phyloP scores from a whole-genome alignment of 306 rosid species.

The Trifolium fragiferum region DNA sequence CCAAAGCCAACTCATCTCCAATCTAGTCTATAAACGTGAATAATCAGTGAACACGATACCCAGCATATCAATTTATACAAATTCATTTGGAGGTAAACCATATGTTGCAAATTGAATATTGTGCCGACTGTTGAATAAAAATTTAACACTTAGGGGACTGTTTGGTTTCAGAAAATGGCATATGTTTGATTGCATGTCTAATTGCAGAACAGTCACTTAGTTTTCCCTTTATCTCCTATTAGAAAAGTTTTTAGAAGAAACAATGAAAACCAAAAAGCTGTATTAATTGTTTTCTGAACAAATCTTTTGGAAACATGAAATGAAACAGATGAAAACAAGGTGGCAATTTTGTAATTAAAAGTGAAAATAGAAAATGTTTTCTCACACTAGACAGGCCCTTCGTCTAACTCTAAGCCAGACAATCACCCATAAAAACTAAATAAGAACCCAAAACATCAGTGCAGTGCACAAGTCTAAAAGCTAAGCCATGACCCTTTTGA shows the following conservation, averaged over 20 bases:
- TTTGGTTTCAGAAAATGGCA: not conserved
- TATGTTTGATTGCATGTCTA: not conserved
- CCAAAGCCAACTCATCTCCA: conserved; percentile 17
- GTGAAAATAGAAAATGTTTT: not conserved
- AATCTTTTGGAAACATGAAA: not conserved
- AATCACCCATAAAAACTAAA: conserved; percentile 34
- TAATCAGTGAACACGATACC: conserved; percentile 23
- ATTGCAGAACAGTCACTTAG: not conserved
- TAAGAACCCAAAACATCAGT: conserved; percentile 17
- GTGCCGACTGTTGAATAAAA: conserved; percentile 15
- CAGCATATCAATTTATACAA: conserved; percentile 17
- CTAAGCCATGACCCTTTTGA: conserved; percentile 8
- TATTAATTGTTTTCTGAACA: not conserved
- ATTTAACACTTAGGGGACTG: not conserved
- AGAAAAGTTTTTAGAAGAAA: not conserved
- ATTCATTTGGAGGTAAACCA: not conserved
- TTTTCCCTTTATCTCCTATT: not conserved
- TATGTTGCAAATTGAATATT: conserved; percentile 19
- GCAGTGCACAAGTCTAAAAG: conserved; percentile 13
- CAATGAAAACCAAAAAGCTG: not conserved
- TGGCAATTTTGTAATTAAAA: not conserved
- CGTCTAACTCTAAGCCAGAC: conserved; percentile 23
- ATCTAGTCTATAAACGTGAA: conserved; percentile 14
- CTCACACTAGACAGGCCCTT: not conserved
- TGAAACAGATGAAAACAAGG: not conserved